Conservation (phyloP, 2,329 filamentous ascomycete genomes). For the Colletotrichum incanum region DNA sequence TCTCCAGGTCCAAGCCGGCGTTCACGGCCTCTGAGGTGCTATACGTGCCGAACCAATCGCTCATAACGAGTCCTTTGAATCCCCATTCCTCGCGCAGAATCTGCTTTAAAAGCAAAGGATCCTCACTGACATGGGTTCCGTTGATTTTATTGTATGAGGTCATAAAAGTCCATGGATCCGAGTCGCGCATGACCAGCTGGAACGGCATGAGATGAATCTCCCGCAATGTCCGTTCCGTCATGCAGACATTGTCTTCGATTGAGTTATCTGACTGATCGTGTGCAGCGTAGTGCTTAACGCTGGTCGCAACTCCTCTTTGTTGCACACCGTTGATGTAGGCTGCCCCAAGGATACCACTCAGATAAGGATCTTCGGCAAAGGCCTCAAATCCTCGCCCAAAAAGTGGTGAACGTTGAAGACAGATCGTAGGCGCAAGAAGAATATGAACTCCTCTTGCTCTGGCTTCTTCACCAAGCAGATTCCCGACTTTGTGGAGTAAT, state of each 20-base stretch:
- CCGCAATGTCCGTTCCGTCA: conserved; percentile 51
- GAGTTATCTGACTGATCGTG: conserved; percentile 45
- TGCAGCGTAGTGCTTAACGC: conserved; percentile 63
- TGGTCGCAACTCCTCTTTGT: conserved; percentile 59
- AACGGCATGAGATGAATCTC: conserved; percentile 73
- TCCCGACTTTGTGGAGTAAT: conserved; percentile 70
- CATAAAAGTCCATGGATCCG: conserved; percentile 70
- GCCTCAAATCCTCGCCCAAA: conserved; percentile 65
- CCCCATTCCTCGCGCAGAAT: conserved; percentile 71
- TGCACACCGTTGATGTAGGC: conserved; percentile 62
- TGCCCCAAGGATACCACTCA: conserved; percentile 61
- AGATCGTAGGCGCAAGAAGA: conserved; percentile 76
- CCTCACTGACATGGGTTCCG: conserved; percentile 69
- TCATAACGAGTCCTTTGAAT: conserved; percentile 71
- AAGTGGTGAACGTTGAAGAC: conserved; percentile 63
- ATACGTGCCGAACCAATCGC: conserved; percentile 73
- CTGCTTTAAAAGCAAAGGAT: conserved; percentile 63
- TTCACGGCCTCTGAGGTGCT: conserved; percentile 65
- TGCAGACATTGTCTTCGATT: conserved; percentile 47
- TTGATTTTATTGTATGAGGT: conserved; percentile 74
- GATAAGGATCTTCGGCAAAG: conserved; percentile 63
- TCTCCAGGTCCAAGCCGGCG: conserved; percentile 71
- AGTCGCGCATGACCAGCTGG: conserved; percentile 69
- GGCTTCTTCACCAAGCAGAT: conserved; percentile 69
- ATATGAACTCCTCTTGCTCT: conserved; percentile 77